Percentiles rank a stretch among this genome's conserved stretches.
phyloP scores from a whole-genome alignment of 345 rosid species.

The Cardamine occulta region DNA sequence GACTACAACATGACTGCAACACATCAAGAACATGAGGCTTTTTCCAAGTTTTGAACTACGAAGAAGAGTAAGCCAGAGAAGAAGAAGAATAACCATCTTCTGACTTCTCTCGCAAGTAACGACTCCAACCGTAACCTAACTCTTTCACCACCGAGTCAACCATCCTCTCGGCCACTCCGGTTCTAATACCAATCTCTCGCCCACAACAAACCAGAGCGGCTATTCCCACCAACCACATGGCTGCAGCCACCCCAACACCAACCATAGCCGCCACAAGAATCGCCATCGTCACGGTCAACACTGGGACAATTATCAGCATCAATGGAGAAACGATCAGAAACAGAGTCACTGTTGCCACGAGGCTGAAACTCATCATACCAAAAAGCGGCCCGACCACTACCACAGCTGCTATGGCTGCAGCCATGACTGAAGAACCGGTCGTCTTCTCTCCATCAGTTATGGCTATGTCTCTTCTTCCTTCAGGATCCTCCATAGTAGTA shows the following conservation, averaged over 20 bases:
- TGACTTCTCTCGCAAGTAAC: slow-evolving; percentile 25
- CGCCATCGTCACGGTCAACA: slow-evolving; percentile 36
- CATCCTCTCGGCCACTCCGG: slow-evolving; percentile 34
- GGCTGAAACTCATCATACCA: slow-evolving; percentile 48
- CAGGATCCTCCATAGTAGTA: slow-evolving; percentile 34
- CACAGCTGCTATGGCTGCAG: slow-evolving; percentile 39
- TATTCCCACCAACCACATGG: slow-evolving; percentile 48
- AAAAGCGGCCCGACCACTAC: slow-evolving; percentile 48
- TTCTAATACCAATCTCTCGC: slow-evolving; percentile 29
- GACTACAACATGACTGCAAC: not conserved
- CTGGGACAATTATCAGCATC: slow-evolving; percentile 49
- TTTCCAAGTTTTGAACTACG: slow-evolving; percentile 8
- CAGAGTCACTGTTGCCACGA: slow-evolving; percentile 43
- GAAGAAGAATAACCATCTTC: slow-evolving; percentile 3
- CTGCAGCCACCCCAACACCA: slow-evolving; percentile 45
- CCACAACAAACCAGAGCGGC: slow-evolving; percentile 42
- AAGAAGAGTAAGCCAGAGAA: not conserved
- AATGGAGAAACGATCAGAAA: slow-evolving; percentile 48
- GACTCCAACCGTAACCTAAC: slow-evolving; percentile 16
- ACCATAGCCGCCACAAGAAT: slow-evolving; percentile 42
- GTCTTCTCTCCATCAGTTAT: slow-evolving; percentile 3
- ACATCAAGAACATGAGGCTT: not conserved
- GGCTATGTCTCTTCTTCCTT: slow-evolving; percentile 29
- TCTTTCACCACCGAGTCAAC: slow-evolving; percentile 31
- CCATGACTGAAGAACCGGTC: slow-evolving; percentile 15